phyloP scores from a whole-genome alignment of 192 early-diverging fungal species.

The Gonapodya sp. region DNA sequence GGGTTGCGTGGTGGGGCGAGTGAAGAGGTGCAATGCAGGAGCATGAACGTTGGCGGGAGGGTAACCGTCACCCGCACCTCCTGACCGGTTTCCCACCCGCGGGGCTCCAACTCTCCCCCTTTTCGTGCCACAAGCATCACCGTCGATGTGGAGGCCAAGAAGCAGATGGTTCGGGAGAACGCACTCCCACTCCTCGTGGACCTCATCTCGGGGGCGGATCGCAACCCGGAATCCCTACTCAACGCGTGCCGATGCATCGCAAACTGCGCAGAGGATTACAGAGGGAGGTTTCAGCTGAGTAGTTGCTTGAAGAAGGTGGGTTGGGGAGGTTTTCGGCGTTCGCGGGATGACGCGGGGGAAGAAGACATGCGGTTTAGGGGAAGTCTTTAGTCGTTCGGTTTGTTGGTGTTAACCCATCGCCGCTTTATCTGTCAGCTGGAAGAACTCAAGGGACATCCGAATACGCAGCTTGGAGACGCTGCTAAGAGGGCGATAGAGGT shows the following conservation, averaged over 20 bases:
- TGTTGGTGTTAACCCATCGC: not conserved
- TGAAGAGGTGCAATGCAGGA: too few species aligned
- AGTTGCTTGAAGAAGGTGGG: conserved; percentile 1
- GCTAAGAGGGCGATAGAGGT: not conserved
- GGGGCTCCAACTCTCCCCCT: too few species aligned
- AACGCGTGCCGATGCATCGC: not conserved
- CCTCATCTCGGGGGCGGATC: not conserved
- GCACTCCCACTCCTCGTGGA: not conserved
- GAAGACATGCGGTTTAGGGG: too few species aligned
- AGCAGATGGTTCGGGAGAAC: not conserved
- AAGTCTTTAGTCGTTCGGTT: too few species aligned
- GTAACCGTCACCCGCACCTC: too few species aligned
- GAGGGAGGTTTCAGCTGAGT: conserved; percentile 1
- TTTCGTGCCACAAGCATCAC: not conserved
- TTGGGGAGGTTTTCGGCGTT: not conserved
- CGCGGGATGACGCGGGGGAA: too few species aligned
- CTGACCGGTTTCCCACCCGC: too few species aligned
- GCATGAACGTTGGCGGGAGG: too few species aligned
- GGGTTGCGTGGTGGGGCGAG: not conserved
- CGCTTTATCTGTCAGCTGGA: not conserved
- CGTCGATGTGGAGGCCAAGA: not conserved
- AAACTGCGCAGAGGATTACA: not conserved
- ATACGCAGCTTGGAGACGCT: not conserved
- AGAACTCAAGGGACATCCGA: not conserved
- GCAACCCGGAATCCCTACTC: not conserved